Evolutionary conservation across 1,284 basidiomycete species (phyloP), one percentile per base, ranked within the genome.

Genomic region (Tranzscheliella williamsii): DNA sequence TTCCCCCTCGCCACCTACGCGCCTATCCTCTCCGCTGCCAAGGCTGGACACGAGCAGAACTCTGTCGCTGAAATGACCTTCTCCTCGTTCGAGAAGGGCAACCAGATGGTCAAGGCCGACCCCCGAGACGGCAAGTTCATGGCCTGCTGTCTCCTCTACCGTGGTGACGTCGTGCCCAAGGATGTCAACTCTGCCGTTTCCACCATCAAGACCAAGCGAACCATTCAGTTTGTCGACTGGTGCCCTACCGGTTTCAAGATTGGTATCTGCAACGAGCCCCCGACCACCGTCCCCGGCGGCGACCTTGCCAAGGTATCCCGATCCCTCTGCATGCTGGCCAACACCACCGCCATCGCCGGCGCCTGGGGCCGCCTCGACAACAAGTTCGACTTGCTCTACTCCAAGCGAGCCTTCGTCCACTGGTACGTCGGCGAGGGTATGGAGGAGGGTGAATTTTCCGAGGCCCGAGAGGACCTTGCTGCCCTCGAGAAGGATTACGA

Each of bases 391-490:
- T 85, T 98, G 70, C 86, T 98, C 48, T 80, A 80, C 79, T 78
- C 76, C 39, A 79, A 79, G 71, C 76, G 73, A 40, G 72, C 74
- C 36, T 72, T 72, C 38, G 74, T 73, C 30, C 70, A 75, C 63
- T 78, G 72, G 71, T 94, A 93, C 72, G 90, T 91, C 61, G 92
- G 92, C 70, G 92, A 95, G 80, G 93, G 93, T 81, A 97, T 96
- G 93, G 93, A 96, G 80, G 93, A 96, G 82, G 92, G 93, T 78
- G 93, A 97, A 81, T 94, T 96, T 82, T 91, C 90, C 37, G 93
- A 96, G 82, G 93, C 92, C 22, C 89, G 93, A 68, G 93, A 96
- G 81, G 93, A 96, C 80, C 86, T 96, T 53, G 93, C 93, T 30
- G 93, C 93, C 13, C 85, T 96, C 53, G 93, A 96, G 83, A 94